Evolutionary conservation across 805 yeast genomes (phyloP), one percentile per base, ranked within the genome.

Genomic region (Tetrapisispora pingtungensis): DNA sequence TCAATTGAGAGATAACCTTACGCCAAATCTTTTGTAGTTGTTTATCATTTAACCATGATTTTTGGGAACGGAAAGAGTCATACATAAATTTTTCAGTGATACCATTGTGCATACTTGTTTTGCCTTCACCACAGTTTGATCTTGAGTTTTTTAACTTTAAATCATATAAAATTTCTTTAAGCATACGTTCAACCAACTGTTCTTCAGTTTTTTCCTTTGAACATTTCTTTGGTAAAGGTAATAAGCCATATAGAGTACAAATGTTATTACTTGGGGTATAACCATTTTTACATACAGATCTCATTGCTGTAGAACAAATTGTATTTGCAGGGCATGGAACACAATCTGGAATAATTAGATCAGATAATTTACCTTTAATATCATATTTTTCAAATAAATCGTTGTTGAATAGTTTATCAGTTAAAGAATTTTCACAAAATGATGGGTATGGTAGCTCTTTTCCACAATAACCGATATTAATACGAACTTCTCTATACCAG

Each of bases 291-390:
- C 97, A 89, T 44, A 72, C 74, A 7, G 84, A 56, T 43, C 70
- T 66, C 51, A 82, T 68, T 36, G 69, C 59, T 14, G 77, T 73
- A 48, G 70, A 75, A 64, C 97, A 89, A 28, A 73, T 67, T 0
- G 87, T 93, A 63, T 87, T 78, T 7, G 70, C 72, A 1, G 97
- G 97, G 59, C 97, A 89, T 24, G 74, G 73, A 7, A 73, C 65
- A 65, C 97, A 90, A 1, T 53, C 41, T 4, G 94, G 90, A 39
- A 72, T 72, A 12, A 41, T 27, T 10, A 37, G 10, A 14, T 27
- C 22, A 28, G 27, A 15, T 28, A 41, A 14, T 41, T 35, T 33
- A 24, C 30, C 17, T 34, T 41, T 27, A 37, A 37, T 17, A 12
- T 37, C 40, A 28, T 37, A 37, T 18, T 37, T 20, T 24, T 35